These are phyloP conservation scores for Cantharellus cinnabarinus DNA, from an alignment of 768 basidiomycete genomes.

Conservation along the genomic window DNA sequence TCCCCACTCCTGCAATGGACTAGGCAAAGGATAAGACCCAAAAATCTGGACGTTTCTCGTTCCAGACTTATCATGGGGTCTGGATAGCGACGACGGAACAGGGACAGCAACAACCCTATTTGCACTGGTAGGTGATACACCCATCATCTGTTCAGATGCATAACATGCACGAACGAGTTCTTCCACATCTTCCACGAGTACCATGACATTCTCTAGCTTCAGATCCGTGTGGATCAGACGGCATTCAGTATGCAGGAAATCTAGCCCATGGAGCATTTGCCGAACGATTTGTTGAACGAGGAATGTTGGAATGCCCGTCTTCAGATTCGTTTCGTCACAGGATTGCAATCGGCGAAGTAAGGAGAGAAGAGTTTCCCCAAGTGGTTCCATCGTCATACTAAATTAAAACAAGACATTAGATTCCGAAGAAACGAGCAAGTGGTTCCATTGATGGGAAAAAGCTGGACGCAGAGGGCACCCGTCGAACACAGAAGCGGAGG, in stretches of 20 bases:
- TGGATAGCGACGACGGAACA: slow-evolving; percentile 9
- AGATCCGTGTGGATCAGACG: slow-evolving; percentile 66
- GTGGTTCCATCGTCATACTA: slow-evolving; percentile 35
- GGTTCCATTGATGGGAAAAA: too few relatives aligned
- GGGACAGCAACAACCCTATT: slow-evolving; percentile 71
- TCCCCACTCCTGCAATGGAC: slow-evolving; percentile 10
- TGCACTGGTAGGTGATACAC: slow-evolving; percentile 16
- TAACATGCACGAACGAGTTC: slow-evolving; percentile 33
- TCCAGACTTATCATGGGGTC: slow-evolving; percentile 29
- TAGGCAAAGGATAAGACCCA: slow-evolving; percentile 20
- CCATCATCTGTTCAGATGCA: slow-evolving; percentile 18
- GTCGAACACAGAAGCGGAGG: too few relatives aligned
- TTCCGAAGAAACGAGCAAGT: not conserved
- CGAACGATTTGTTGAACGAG: slow-evolving; percentile 72
- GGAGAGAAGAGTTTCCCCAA: slow-evolving; percentile 22
- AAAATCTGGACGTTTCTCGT: slow-evolving; percentile 11
- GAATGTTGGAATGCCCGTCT: slow-evolving; percentile 46
- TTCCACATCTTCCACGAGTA: slow-evolving; percentile 21
- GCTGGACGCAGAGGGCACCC: too few relatives aligned
- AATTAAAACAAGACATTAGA: not conserved
- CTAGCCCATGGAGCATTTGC: slow-evolving; percentile 71
- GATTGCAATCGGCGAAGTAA: slow-evolving; percentile 8
- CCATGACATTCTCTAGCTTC: slow-evolving; percentile 78
- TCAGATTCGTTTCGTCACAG: slow-evolving; percentile 22
- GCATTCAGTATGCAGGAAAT: slow-evolving; percentile 86